phyloP scores from a whole-genome alignment of 2,329 filamentous ascomycete genomes.

The Colletotrichum cuscutae region DNA sequence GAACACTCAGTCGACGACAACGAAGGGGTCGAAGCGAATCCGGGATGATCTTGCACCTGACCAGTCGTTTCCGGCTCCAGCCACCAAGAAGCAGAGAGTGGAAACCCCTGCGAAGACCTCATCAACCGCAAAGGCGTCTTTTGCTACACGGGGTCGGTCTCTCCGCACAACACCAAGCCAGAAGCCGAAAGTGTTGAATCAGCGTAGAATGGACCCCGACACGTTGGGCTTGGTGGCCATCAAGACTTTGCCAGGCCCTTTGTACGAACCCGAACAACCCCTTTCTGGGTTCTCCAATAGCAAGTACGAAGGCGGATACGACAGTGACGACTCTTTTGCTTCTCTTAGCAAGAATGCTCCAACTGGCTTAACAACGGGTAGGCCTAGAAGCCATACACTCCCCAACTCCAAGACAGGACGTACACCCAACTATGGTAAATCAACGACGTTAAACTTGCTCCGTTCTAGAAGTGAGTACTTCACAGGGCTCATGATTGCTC shows the following conservation, averaged over 20 bases:
- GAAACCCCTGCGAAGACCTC: background rate
- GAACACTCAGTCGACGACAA: background rate
- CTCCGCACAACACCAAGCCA: background rate
- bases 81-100: background rate
- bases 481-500: background rate
- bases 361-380: background rate
- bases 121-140: background rate
- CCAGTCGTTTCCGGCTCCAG: background rate
- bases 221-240: slow-evolving; percentile 13
- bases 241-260: slow-evolving; percentile 13
- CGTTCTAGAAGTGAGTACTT: background rate
- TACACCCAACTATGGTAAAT: too few species aligned
- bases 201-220: slow-evolving; percentile 15
- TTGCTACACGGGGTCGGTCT: background rate
- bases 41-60: background rate
- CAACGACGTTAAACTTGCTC: background rate
- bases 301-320: background rate
- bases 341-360: background rate
- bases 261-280: slow-evolving; percentile 4
- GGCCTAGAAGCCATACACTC: background rate
- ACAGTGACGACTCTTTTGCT: background rate
- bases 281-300: background rate
- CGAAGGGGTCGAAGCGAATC: background rate
- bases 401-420: background rate
- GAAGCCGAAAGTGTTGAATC: slow-evolving; percentile 22